A percentile compares a stretch with the other conserved stretches of the same genome.
phyloP scores from a whole-genome alignment of 2,329 filamentous ascomycete genomes.

The Trichophaea hybrida region DNA sequence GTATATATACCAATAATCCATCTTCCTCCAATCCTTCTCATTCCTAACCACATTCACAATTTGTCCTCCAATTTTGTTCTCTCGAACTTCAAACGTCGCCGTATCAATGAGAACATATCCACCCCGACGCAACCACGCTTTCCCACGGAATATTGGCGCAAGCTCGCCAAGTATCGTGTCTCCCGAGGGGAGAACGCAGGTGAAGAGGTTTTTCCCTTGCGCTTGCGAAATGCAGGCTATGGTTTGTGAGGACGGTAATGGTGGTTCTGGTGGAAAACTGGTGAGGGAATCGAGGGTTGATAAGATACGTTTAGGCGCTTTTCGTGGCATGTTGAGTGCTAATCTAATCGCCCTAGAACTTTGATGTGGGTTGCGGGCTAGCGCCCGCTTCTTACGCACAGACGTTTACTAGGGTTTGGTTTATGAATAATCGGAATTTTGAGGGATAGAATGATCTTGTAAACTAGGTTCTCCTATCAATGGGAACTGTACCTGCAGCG shows the following conservation, averaged over 20 bases:
- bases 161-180: constrained; percentile 65
- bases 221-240: constrained; percentile 69
- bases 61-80: constrained; percentile 70
- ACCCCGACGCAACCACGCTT: constrained; percentile 82
- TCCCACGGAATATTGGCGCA: constrained; percentile 70
- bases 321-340: not conserved
- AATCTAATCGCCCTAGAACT: too few species aligned
- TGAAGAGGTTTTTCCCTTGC: constrained; percentile 80
- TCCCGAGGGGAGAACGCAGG: constrained; percentile 53
- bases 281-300: constrained; percentile 32
- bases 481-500: too few species aligned
- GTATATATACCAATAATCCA: constrained; percentile 57
- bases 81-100: constrained; percentile 46
- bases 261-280: constrained; percentile 43
- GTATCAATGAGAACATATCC: constrained; percentile 77
- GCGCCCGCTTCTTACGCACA: too few species aligned
- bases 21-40: constrained; percentile 83
- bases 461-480: too few species aligned
- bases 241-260: constrained; percentile 46
- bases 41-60: constrained; percentile 88
- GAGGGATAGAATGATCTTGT: too few species aligned
- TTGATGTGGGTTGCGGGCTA: too few species aligned
- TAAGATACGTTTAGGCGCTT: constrained; percentile 23
- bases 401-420: too few species aligned
- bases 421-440: too few species aligned